These are phyloP conservation scores for Cordyceps farinosa DNA, from an alignment of 2,329 filamentous ascomycete genomes.

Conservation along the genomic window DNA sequence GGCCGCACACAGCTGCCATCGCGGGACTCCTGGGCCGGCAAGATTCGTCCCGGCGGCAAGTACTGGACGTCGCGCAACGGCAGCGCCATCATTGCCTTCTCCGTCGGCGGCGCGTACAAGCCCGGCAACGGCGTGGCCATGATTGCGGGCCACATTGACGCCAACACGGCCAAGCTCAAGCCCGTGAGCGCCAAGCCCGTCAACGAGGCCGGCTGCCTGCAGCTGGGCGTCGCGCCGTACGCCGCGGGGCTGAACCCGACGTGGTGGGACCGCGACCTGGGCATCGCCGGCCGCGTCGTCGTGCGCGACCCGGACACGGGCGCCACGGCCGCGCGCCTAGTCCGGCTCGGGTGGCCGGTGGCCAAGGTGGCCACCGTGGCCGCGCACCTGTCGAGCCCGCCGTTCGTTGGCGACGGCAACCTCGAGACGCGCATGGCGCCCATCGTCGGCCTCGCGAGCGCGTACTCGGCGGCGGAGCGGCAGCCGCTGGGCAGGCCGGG, in stretches of 20 bases:
- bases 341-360: constrained; percentile 93
- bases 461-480: constrained; percentile 41
- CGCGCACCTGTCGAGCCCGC: constrained; percentile 52
- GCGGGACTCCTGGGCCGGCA: constrained; percentile 70
- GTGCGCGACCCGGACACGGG: constrained; percentile 68
- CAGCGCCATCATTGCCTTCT: constrained; percentile 80
- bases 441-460: constrained; percentile 85
- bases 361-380: constrained; percentile 91
- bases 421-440: constrained; percentile 91
- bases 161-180: constrained; percentile 85
- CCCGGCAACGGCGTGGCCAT: constrained; percentile 84
- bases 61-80: constrained; percentile 87
- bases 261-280: constrained; percentile 96
- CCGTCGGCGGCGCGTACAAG: constrained; percentile 74
- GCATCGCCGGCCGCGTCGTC: constrained; percentile 84
- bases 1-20: constrained; percentile 58
- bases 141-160: constrained; percentile 89
- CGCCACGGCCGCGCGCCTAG: constrained; percentile 76
- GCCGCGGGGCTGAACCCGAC: constrained; percentile 81
- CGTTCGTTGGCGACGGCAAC: constrained; percentile 74
- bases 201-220: constrained; percentile 76
- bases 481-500: constrained; percentile 55
- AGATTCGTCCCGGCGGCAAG: constrained; percentile 74
- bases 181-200: constrained; percentile 74
- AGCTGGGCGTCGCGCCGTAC: constrained; percentile 90